Base-by-base conservation (phyloP, 768 basidiomycete genomes). In the Macrolepiota dolichaula region DNA sequence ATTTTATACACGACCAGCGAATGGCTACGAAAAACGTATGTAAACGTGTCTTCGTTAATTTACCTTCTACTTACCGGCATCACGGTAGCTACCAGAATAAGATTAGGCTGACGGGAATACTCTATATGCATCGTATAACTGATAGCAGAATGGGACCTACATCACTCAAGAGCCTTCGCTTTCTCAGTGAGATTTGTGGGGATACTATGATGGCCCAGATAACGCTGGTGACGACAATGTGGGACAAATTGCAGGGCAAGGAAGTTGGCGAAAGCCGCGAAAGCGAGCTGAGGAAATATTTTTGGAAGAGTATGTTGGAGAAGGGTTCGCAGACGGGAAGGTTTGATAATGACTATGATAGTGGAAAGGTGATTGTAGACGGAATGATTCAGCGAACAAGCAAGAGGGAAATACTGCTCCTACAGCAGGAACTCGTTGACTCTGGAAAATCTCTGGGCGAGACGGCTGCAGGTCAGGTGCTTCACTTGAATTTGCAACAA, bases 241-340 rank as follows among this genome's bases (percentile, higher is more conserved):
- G 65, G 65, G 44, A 55, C 1, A 24, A 49, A 24, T 61, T 6
- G 35, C 37, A 4, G 1, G 24, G 11, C 24, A 49, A 1, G 55
- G 59, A 12, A 65, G 55, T 6, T 35, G 29, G 22, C 4, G 11
- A 24, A 59, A 66, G 24, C 7, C 29, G 29, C 29, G 65, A 68
- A 29, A 25, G 37, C 17, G 62, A 67, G 46, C 64, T 67, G 13
- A 35, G 57, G 36, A 49, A 63, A 10, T 51, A 53, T 1, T 68
- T 63, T 51, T 70, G 65, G 65, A 61, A 49, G 25, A 51, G 54
- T n/a, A 51, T 68, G 24, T 51, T 69, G 11, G 61, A 63, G 3
- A 38, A 59, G 19, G 65, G 66, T 24, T 54, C 59, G 25, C 29
- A 32, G 29, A 32, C 7, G 29, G 29, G 29, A 32, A 32, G 29